Conservation (phyloP, 306 rosid genomes). For the Vigna nakashimae region DNA sequence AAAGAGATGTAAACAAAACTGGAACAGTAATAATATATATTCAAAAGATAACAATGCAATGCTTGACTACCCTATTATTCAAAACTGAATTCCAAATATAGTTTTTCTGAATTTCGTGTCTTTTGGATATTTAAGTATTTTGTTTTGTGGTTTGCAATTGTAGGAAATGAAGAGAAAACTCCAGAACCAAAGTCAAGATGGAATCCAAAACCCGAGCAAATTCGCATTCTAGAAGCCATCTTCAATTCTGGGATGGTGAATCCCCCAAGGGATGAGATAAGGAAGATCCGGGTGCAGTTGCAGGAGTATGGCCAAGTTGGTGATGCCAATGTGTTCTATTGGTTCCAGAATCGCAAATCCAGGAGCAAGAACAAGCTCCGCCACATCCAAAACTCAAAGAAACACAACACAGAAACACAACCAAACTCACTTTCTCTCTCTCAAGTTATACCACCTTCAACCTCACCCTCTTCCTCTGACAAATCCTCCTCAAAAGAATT, state of each 20-base stretch:
- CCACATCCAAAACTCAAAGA: constrained; percentile 64
- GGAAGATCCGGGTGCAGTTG: constrained; percentile 73
- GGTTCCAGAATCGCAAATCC: constrained; percentile 96
- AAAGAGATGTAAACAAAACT: neutral
- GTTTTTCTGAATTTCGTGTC: neutral
- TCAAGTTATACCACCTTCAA: constrained; percentile 13
- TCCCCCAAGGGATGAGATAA: constrained; percentile 87
- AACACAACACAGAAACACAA: neutral
- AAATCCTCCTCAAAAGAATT: constrained; percentile 58
- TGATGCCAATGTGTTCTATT: constrained; percentile 95
- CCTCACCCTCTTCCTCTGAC: constrained; percentile 68
- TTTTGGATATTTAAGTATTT: neutral
- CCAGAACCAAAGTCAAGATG: constrained; percentile 92
- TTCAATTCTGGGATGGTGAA: constrained; percentile 96
- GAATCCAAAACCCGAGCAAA: constrained; percentile 92
- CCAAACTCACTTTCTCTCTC: constrained; percentile 32
- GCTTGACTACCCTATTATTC: neutral
- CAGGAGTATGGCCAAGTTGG: constrained; percentile 95
- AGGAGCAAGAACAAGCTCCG: constrained; percentile 89
- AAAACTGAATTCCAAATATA: neutral
- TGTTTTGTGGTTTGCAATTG: neutral
- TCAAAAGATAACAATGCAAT: neutral
- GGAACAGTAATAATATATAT: neutral
- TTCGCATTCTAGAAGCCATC: constrained; percentile 81
- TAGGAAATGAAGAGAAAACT: constrained; percentile 71